Base-by-base conservation (phyloP, 1,284 basidiomycete genomes). In the Exobasidium cylindrosporum region DNA sequence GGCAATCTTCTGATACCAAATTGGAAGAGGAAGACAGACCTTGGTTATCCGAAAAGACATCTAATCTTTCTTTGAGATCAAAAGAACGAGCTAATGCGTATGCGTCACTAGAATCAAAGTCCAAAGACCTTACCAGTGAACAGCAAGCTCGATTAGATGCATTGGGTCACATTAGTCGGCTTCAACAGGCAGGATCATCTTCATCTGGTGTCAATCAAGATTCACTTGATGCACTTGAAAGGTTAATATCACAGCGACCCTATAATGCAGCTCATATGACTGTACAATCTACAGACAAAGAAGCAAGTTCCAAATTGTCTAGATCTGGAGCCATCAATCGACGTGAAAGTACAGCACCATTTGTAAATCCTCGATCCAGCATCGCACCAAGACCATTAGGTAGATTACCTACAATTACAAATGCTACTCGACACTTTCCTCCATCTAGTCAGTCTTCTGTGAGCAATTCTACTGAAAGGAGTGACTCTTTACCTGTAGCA, bases 331-430 rank as follows among this genome's bases (percentile, higher is more conserved):
- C 60, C 11, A 62, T 58, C 57, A 57, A 57, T 23, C 56, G 56
- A 7, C 56, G 54, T 17, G 45, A 55, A n/a, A 30, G 54, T 3
- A 47, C 61, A 3, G 32, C 61, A 10, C 31, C 53, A 7, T 62
- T 62, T 30, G 54, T 57, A 1, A 62, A 62, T 43, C 61, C 61
- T 13, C 54, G 61, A 35, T 58, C 55, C 2, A 58, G 54, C 21
- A 44, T 32, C 13, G 61, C 61, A 6, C 61, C 61, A 5, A 14
- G 61, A 23, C 61, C 61, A 13, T 43, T 62, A 21, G 61, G 61
- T 4, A 56, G 61, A 24, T 44, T 62, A 21, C 61, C 61, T 7
- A 62, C 61, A 3, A 62, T 62, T 26, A 62, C 61, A 1, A 28
- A 56, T 23, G 61, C 55, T 5, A 62, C 61, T 3, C 29, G 61